Evolutionary conservation across 805 yeast genomes (phyloP).

Genomic region (Metschnikowia shivogae): DNA sequence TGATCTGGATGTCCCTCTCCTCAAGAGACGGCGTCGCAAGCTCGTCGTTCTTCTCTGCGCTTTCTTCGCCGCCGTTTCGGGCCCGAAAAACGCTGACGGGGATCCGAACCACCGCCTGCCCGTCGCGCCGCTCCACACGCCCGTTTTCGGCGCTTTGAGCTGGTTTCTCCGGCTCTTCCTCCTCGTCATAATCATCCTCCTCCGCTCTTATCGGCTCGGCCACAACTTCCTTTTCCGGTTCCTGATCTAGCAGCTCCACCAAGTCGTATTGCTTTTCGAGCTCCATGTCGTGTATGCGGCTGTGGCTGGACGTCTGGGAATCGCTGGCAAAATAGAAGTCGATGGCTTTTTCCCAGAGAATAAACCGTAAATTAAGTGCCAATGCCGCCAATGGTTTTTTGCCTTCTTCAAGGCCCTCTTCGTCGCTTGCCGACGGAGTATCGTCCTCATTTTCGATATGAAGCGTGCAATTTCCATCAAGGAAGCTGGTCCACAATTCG

Average conservation of each 20-base stretch:
- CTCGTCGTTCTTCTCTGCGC: slow-evolving; percentile 10
- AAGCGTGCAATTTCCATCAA: slow-evolving; percentile 36
- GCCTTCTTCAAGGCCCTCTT: slow-evolving; percentile 44
- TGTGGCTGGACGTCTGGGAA: slow-evolving; percentile 3
- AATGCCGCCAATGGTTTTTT: slow-evolving; percentile 30
- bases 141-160: slow-evolving; percentile 6
- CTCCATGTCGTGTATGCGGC: slow-evolving; percentile 20
- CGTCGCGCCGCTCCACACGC: slow-evolving; percentile 21
- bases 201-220: slow-evolving; percentile 10
- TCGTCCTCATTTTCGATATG: slow-evolving; percentile 17
- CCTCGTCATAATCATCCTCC: slow-evolving; percentile 21
- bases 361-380: slow-evolving; percentile 61
- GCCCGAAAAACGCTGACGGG: slow-evolving; percentile 27
- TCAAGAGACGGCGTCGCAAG: slow-evolving; percentile 19
- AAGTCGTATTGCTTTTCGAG: slow-evolving; percentile 34
- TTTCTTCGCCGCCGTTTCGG: slow-evolving; percentile 6
- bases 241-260: slow-evolving; percentile 23
- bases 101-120: slow-evolving; percentile 30
- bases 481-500: slow-evolving; percentile 44
- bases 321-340: slow-evolving; percentile 38
- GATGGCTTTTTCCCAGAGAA: slow-evolving; percentile 69
- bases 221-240: background rate
- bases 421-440: slow-evolving; percentile 5
- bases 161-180: slow-evolving; percentile 10
- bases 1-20: slow-evolving; percentile 46